Percentiles rank a stretch among this genome's conserved stretches.
phyloP scores from a whole-genome alignment of 441 rosid genomes.

The Corymbia citriodora region DNA sequence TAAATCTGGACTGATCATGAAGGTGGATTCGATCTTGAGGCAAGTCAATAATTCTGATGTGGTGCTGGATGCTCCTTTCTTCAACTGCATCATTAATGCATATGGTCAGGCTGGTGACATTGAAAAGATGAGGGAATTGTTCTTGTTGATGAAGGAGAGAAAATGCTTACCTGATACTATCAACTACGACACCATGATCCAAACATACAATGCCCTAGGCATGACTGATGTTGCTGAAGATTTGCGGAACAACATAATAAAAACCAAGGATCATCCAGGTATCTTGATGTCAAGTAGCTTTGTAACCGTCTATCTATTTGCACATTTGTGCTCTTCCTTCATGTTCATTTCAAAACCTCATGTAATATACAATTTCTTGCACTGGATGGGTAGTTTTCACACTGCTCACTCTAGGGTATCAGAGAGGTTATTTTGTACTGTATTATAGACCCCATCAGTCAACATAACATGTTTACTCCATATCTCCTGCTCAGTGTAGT shows the following conservation, averaged over 20 bases:
- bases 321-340: background rate
- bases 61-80: conserved; percentile 65
- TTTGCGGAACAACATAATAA: conserved; percentile 42
- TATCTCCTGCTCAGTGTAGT: background rate
- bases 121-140: conserved; percentile 58
- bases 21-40: conserved; percentile 64
- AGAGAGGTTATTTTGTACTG: background rate
- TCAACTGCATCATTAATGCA: conserved; percentile 71
- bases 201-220: conserved; percentile 62
- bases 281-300: background rate
- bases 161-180: conserved; percentile 58
- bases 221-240: conserved; percentile 50
- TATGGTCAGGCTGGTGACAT: conserved; percentile 66
- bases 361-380: background rate
- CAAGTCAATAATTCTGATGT: conserved; percentile 81
- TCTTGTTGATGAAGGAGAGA: conserved; percentile 56
- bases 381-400: background rate
- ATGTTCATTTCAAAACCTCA: background rate
- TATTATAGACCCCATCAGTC: background rate
- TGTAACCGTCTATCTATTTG: background rate
- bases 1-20: conserved; percentile 43
- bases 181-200: conserved; percentile 66
- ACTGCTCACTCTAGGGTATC: background rate
- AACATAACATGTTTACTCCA: background rate
- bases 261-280: conserved; percentile 28